These are phyloP conservation scores for Colletotrichum siamense DNA, from an alignment of 2,329 filamentous ascomycete genomes.

Conservation along the genomic window DNA sequence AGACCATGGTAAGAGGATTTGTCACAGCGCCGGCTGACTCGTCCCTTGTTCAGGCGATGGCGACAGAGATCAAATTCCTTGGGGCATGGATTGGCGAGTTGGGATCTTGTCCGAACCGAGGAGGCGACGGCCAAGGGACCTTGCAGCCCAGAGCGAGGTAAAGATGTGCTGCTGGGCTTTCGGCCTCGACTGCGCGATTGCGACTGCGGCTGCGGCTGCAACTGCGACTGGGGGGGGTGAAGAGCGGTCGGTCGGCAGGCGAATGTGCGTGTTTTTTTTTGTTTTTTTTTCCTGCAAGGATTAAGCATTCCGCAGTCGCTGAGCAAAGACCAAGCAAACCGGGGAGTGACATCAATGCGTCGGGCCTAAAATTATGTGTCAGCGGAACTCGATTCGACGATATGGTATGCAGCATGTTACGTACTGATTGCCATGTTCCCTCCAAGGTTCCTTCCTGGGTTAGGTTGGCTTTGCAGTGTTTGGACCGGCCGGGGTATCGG, in stretches of 20 bases:
- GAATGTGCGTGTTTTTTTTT: background rate
- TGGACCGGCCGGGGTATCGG: background rate
- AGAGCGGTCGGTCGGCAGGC: background rate
- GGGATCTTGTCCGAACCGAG: background rate
- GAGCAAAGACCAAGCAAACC: background rate
- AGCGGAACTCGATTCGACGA: slow-evolving; percentile 20
- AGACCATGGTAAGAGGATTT: slow-evolving; percentile 13
- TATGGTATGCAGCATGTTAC: background rate
- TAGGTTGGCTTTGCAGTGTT: background rate
- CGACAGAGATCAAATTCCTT: background rate
- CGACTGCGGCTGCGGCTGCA: background rate
- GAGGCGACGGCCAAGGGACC: background rate
- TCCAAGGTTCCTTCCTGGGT: background rate
- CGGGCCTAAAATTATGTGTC: slow-evolving; percentile 10
- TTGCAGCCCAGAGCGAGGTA: background rate
- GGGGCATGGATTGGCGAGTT: background rate
- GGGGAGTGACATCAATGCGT: slow-evolving; percentile 18
- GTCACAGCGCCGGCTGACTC: slow-evolving; percentile 12
- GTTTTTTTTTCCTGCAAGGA: background rate
- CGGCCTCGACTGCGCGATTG: background rate
- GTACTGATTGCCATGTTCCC: slow-evolving; percentile 4
- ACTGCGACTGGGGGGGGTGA: background rate
- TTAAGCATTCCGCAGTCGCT: background rate
- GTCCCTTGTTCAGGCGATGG: slow-evolving; percentile 1
- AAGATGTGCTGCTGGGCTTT: background rate